A percentile compares a stretch with the other conserved stretches of the same genome.
Evolutionary conservation across 139 green algal genomes (phyloP).

Genomic region (Chlamydomonas schloesseri): DNA sequence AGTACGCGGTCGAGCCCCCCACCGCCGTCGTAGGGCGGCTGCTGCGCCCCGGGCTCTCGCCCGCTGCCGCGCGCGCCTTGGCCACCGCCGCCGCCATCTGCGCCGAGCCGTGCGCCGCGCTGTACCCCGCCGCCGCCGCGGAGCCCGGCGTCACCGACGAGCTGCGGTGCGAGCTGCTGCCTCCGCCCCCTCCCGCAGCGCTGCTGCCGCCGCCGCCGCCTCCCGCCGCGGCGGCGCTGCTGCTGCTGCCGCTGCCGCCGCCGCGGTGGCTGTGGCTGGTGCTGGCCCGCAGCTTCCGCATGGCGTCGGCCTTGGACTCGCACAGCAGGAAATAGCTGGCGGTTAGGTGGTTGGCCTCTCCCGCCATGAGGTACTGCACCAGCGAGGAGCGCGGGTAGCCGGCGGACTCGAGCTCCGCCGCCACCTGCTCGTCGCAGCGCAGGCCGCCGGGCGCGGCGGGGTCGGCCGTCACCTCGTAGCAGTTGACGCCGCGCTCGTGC

Average conservation of each 20-base stretch:
- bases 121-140: no score
- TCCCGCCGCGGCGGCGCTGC: not conserved
- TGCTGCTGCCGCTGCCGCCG: not conserved
- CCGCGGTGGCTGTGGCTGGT: not conserved
- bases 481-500: slow-evolving; percentile 39
- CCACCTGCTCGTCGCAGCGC: slow-evolving; percentile 54
- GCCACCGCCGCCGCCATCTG: not conserved
- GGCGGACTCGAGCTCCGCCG: slow-evolving; percentile 59
- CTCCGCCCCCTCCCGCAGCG: no score
- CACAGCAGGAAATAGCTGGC: slow-evolving; percentile 74
- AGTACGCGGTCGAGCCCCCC: not conserved
- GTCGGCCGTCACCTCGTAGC: slow-evolving; percentile 49
- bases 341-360: slow-evolving; percentile 68
- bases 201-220: no score
- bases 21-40: not conserved
- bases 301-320: slow-evolving; percentile 59
- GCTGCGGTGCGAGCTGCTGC: no score
- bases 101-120: not conserved
- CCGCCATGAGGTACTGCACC: slow-evolving; percentile 51
- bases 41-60: not conserved
- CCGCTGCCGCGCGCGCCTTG: no score
- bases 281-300: slow-evolving; percentile 16
- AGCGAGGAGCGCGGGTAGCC: slow-evolving; percentile 52
- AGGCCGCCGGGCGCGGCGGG: slow-evolving; percentile 22
- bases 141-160: no score